Base-by-base conservation (phyloP, 2,329 filamentous ascomycete species). In the Monosporascus sp. region DNA sequence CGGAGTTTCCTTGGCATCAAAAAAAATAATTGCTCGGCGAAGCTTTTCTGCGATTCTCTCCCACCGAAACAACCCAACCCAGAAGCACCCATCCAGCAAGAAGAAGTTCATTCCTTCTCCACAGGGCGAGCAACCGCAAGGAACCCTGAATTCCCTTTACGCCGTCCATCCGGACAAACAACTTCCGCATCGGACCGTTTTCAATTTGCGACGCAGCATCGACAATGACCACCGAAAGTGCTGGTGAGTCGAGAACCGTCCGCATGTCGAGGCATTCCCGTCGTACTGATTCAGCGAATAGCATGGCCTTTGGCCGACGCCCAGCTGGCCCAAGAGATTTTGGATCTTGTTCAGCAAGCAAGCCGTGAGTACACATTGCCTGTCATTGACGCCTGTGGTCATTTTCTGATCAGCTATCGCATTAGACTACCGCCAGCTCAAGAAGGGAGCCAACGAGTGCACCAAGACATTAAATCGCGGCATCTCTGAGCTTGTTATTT, bases 401-500 rank as follows among this genome's bases (percentile, higher is more conserved):
- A 36, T 36, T 19, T 17, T 7, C 40, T 43, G 9, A 43, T 43
- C 43, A 52, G 38, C 48, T 37, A n/a, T 22, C 36, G 20, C 34
- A 37, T 14, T 43, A 57, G 67, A 88, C 75, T 80, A 83, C 67
- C 81, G 86, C 50, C 90, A 94, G 80, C 75, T 92, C 61, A 94
- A 94, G 81, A 95, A 94, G 80, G 90, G 90, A 58, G 90, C 89
- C 70, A 93, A 92, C 81, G 88, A 90, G 72, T 78, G 75, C 38
- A 96, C 90, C 69, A 96, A 96, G 81, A 88, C 90, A 1, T 81
- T 96, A 49, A 95, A 94, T 79, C 87, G 93, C 64, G 92, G 93
- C 76, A 91, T 93, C 58, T 85, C 85, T 63, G 93, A 97, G 76
- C 79, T 97, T 60, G 86, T 96, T 68, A 83, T 97, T 64, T 84